Evolutionary conservation across 2,329 filamentous ascomycete genomes (phyloP).

Genomic region (Clarireedia homoeocarpa): DNA sequence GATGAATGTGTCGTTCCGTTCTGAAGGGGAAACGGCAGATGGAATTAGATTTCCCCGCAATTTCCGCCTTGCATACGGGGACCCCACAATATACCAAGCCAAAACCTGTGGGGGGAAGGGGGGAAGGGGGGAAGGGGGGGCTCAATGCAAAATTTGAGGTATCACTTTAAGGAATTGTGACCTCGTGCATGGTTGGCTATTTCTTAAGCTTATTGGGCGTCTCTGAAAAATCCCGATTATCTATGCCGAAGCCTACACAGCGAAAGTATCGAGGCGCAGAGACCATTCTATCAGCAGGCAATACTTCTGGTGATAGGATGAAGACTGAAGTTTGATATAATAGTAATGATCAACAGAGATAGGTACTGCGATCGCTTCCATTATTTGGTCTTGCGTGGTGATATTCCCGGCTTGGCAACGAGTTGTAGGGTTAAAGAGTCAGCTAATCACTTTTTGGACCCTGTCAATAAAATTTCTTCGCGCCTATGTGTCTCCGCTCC

Average conservation of each 20-base stretch:
- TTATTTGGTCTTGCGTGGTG: too few relatives aligned
- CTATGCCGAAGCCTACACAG: neutral
- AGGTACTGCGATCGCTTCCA: too few relatives aligned
- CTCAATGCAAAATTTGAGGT: neutral
- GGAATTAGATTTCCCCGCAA: slow-evolving; percentile 17
- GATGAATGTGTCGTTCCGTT: neutral
- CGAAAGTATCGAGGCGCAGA: neutral
- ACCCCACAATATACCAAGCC: slow-evolving; percentile 5
- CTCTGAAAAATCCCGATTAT: neutral
- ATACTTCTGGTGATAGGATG: too few relatives aligned
- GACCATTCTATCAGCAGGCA: too few relatives aligned
- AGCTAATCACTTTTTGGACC: neutral
- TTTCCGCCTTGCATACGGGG: neutral
- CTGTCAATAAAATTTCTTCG: neutral
- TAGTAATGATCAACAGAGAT: too few relatives aligned
- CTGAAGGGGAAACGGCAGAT: slow-evolving; percentile 10
- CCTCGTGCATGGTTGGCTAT: neutral
- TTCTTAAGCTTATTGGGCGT: slow-evolving; percentile 1
- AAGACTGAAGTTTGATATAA: too few relatives aligned
- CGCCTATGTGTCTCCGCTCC: neutral
- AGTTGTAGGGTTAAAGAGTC: too few relatives aligned
- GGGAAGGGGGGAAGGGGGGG: neutral
- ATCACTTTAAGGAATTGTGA: neutral
- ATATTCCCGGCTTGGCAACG: too few relatives aligned
- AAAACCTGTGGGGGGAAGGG: neutral